phyloP scores from a whole-genome alignment of 73 alveolate genomes.

The Paramecium octaurelia region DNA sequence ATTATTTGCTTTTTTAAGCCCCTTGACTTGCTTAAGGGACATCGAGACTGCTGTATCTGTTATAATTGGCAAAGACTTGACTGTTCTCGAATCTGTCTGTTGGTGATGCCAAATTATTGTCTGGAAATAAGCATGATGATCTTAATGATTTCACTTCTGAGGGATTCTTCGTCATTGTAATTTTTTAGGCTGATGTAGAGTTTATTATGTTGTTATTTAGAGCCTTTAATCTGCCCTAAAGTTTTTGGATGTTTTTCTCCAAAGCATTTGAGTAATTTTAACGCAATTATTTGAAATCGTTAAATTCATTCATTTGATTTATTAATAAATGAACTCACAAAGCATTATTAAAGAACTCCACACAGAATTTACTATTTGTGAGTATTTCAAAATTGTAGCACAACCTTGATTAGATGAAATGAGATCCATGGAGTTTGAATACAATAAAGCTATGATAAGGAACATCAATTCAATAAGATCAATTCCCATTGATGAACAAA shows the following conservation, averaged over 20 bases:
- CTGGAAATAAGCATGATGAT: not conserved
- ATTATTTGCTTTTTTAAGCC: not conserved
- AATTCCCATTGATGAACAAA: too few species aligned
- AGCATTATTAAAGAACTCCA: not conserved
- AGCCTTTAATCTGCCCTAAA: not conserved
- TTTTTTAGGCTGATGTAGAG: not conserved
- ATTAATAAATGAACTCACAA: not conserved
- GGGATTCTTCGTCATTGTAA: not conserved
- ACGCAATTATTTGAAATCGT: not conserved
- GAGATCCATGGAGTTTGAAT: too few species aligned
- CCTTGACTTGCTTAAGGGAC: not conserved
- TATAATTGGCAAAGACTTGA: not conserved
- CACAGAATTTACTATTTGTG: not conserved
- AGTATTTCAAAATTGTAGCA: not conserved
- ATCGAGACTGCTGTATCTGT: not conserved
- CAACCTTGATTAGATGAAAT: not conserved
- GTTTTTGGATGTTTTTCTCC: not conserved
- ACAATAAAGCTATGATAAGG: too few species aligned
- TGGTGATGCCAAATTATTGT: not conserved
- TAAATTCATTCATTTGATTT: not conserved
- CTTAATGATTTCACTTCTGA: not conserved
- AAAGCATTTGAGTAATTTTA: not conserved
- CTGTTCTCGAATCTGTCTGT: not conserved
- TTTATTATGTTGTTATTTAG: not conserved
- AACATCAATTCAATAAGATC: not conserved